Evolutionary conservation across 768 basidiomycete genomes (phyloP).

Genomic region (Leucogyrophana mollusca): DNA sequence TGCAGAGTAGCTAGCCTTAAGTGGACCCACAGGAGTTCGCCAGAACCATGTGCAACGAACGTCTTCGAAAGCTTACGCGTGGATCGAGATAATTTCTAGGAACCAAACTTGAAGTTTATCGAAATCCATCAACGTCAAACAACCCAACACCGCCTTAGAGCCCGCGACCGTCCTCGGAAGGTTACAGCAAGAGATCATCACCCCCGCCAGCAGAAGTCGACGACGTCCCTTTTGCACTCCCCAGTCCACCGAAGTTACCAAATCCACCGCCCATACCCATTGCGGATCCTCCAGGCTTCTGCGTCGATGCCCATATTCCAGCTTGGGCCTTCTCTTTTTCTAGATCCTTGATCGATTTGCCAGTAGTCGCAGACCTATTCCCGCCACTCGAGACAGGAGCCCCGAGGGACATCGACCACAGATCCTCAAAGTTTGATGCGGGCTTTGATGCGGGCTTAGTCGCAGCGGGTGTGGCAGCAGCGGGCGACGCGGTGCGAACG

Average conservation of each 20-base stretch:
- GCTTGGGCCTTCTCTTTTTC: slow-evolving; percentile 85
- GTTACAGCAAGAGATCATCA: slow-evolving; percentile 44
- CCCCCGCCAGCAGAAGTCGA: slow-evolving; percentile 24
- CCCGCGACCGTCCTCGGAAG: not conserved
- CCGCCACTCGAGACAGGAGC: slow-evolving; percentile 27
- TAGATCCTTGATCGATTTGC: slow-evolving; percentile 86
- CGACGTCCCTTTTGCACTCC: slow-evolving; percentile 9
- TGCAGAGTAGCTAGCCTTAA: too few species aligned
- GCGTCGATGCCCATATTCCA: slow-evolving; percentile 65
- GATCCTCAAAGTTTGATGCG: slow-evolving; percentile 75
- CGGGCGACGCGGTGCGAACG: slow-evolving; percentile 8
- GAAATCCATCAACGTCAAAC: not conserved
- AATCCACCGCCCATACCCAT: slow-evolving; percentile 21
- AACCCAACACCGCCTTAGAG: not conserved
- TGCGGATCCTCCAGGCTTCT: slow-evolving; percentile 16
- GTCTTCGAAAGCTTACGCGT: too few species aligned
- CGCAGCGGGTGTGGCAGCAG: slow-evolving; percentile 27
- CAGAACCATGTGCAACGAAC: too few species aligned
- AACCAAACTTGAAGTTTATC: not conserved
- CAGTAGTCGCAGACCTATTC: slow-evolving; percentile 35
- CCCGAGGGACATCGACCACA: slow-evolving; percentile 84
- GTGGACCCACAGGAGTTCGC: too few species aligned
- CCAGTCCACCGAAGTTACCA: slow-evolving; percentile 32
- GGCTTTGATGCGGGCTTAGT: slow-evolving; percentile 36
- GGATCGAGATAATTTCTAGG: too few species aligned